These are phyloP conservation scores for Tricholomella constricta DNA, from an alignment of 768 basidiomycete species.

Conservation along the genomic window DNA sequence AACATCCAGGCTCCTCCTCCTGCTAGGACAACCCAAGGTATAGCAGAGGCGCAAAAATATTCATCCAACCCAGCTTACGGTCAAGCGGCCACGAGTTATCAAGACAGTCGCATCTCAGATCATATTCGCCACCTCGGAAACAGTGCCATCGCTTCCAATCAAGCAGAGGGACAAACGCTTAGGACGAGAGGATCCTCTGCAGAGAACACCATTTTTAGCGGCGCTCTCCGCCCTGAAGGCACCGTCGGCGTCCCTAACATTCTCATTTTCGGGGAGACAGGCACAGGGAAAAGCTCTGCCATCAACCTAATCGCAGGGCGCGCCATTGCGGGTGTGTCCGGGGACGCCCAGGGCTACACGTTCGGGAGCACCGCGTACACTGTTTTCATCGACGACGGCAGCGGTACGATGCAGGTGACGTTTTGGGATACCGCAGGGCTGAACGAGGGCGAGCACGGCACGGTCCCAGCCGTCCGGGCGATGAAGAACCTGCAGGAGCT, in stretches of 20 bases:
- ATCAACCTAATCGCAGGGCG: conserved; percentile 36
- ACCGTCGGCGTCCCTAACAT: conserved; percentile 20
- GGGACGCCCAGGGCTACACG: conserved; percentile 35
- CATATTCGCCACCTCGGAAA: too few species aligned
- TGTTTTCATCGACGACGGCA: conserved; percentile 18
- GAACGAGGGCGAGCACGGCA: conserved; percentile 33
- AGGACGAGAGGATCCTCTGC: too few species aligned
- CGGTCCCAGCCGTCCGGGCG: conserved; percentile 20
- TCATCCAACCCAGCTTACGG: too few species aligned
- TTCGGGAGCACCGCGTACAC: conserved; percentile 29
- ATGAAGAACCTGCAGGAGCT: conserved; percentile 22
- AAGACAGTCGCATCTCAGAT: too few species aligned
- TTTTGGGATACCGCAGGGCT: conserved; percentile 43
- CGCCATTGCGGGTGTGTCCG: conserved; percentile 29
- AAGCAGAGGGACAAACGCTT: too few species aligned
- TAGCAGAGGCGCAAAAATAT: too few species aligned
- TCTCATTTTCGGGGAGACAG: conserved; percentile 41
- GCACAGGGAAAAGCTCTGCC: conserved; percentile 31
- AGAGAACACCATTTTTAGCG: neutral
- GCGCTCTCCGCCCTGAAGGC: neutral
- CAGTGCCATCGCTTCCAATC: too few species aligned
- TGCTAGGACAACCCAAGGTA: too few species aligned
- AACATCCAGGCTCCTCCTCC: too few species aligned
- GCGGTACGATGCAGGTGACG: conserved; percentile 17
- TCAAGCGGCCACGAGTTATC: too few species aligned